These are phyloP conservation scores for Luffa acutangula DNA, from an alignment of 306 rosid genomes.

Conservation along the genomic window DNA sequence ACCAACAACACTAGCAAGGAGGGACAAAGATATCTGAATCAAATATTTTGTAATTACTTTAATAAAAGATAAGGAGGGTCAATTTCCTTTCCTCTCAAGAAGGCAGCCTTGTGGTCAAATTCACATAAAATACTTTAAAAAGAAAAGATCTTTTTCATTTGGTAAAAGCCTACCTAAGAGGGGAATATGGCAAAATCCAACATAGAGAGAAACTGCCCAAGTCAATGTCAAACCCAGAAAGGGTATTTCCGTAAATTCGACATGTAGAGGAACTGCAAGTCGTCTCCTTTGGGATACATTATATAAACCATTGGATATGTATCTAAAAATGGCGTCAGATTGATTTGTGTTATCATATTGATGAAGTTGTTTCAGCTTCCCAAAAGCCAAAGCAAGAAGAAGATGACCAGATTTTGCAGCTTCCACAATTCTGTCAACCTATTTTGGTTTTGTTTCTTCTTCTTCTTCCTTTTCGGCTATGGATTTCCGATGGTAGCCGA, in stretches of 20 bases:
- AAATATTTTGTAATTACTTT: background rate
- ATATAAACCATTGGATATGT: background rate
- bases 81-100: background rate
- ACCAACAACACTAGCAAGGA: constrained; percentile 2
- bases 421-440: background rate
- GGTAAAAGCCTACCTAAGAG: background rate
- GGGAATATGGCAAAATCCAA: background rate
- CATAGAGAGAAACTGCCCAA: background rate
- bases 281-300: background rate
- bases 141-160: background rate
- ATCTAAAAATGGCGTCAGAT: background rate
- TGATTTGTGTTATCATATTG: background rate
- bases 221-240: background rate
- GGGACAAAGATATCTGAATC: background rate
- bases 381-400: background rate
- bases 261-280: background rate
- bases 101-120: background rate
- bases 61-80: background rate
- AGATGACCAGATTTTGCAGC: background rate
- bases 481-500: constrained; percentile 10
- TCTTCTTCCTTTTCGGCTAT: constrained; percentile 9
- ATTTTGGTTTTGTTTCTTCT: background rate
- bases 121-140: background rate
- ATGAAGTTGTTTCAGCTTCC: background rate
- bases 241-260: background rate